A percentile compares a stretch with the other conserved stretches of the same genome.
Evolutionary conservation across 2,329 filamentous ascomycete genomes (phyloP).

Genomic region (Aspergillus sp.): DNA sequence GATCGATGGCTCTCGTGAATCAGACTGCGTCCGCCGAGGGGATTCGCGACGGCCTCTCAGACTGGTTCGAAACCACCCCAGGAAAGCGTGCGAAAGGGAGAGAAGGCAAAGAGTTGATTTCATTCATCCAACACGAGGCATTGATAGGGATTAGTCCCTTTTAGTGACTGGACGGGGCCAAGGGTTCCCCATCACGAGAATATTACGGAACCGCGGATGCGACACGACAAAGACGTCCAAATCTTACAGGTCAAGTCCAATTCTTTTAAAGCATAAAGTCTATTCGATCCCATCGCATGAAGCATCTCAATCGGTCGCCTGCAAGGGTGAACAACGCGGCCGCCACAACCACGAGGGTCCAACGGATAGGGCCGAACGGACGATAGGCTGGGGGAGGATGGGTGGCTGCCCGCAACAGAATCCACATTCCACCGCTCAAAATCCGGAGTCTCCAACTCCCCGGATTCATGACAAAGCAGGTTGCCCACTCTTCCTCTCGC

Average conservation of each 20-base stretch:
- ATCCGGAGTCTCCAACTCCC: conserved; percentile 20
- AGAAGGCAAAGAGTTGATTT: neutral
- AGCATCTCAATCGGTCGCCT: neutral
- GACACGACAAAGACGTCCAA: no score
- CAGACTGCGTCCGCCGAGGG: no score
- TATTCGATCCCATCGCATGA: no score
- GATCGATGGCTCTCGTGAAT: neutral
- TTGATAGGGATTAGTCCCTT: no score
- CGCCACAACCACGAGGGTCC: neutral
- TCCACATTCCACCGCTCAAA: conserved; percentile 5
- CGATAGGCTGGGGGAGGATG: neutral
- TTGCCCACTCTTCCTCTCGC: neutral
- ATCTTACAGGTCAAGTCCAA: no score
- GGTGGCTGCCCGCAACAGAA: neutral
- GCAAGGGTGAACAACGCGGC: neutral
- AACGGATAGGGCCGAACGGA: conserved; percentile 11
- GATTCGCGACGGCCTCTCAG: no score
- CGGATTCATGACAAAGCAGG: conserved; percentile 18
- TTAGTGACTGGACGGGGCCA: neutral
- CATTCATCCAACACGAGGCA: no score
- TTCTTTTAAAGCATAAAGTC: no score
- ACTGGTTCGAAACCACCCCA: neutral
- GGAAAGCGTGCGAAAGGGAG: conserved; percentile 14
- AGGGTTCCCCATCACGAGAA: neutral
- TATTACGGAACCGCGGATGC: neutral